Evolutionary conservation across 2,329 filamentous ascomycete species (phyloP).

Genomic region (Verticillium albo-atrum): DNA sequence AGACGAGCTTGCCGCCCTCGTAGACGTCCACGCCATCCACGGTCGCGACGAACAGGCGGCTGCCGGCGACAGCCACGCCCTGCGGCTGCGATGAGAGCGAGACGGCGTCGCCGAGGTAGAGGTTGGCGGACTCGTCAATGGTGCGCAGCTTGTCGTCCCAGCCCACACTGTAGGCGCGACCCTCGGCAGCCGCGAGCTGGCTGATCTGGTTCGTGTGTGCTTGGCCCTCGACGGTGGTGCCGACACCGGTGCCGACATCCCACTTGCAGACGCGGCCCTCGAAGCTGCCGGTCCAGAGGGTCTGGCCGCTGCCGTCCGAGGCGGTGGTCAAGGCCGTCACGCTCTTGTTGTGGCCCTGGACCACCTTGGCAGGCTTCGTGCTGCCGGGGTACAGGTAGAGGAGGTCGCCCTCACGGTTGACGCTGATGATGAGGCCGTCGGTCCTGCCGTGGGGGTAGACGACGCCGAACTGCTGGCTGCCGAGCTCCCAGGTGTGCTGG

Average conservation of each 20-base stretch:
- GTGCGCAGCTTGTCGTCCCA: conserved; percentile 92
- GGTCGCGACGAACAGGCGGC: conserved; percentile 54
- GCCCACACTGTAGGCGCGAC: conserved; percentile 76
- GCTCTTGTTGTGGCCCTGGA: conserved; percentile 88
- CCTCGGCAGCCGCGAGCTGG: conserved; percentile 60
- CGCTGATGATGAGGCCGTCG: conserved; percentile 84
- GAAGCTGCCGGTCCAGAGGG: conserved; percentile 85
- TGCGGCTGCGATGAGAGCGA: conserved; percentile 79
- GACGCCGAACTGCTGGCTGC: conserved; percentile 92
- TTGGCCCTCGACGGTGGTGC: conserved; percentile 70
- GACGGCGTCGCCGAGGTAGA: conserved; percentile 64
- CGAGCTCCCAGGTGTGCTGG: conserved; percentile 80
- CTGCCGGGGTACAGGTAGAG: conserved; percentile 79
- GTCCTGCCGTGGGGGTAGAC: conserved; percentile 79
- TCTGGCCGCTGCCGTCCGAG: conserved; percentile 51
- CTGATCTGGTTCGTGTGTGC: conserved; percentile 82
- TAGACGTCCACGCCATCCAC: conserved; percentile 47
- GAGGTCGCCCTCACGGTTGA: conserved; percentile 83
- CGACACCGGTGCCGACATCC: conserved; percentile 68
- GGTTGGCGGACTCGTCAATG: conserved; percentile 69
- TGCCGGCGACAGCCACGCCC: conserved; percentile 55
- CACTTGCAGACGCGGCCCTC: conserved; percentile 84
- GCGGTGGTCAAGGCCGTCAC: conserved; percentile 71
- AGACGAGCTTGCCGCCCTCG: conserved; percentile 57
- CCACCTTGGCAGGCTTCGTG: conserved; percentile 61